phyloP scores from a whole-genome alignment of 2,329 filamentous ascomycete genomes.

The Chrysosphaeria jannelii region DNA sequence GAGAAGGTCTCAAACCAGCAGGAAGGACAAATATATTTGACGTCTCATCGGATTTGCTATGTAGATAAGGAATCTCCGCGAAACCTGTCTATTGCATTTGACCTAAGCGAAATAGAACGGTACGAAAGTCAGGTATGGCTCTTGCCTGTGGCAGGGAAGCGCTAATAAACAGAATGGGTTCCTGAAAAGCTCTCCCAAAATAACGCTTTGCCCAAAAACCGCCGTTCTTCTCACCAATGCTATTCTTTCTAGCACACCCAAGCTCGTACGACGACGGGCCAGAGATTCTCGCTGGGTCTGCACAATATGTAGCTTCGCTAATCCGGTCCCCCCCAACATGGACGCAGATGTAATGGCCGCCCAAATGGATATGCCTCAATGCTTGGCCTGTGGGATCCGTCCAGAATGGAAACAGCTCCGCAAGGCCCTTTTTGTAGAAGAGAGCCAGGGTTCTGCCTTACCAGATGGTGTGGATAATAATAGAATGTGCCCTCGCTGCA shows the following conservation, averaged over 20 bases:
- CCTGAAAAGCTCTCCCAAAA: conserved; percentile 77
- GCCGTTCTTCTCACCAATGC: too few relatives aligned
- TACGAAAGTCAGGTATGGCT: conserved; percentile 81
- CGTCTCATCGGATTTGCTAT: conserved; percentile 84
- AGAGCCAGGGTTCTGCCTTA: conserved; percentile 12
- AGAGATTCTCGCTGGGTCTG: too few relatives aligned
- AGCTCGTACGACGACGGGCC: too few relatives aligned
- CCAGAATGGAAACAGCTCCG: conserved; percentile 55
- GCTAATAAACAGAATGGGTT: conserved; percentile 38
- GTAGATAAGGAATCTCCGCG: conserved; percentile 70
- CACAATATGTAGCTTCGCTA: conserved; percentile 84
- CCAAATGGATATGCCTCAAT: conserved; percentile 57
- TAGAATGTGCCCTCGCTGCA: conserved; percentile 64
- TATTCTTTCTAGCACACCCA: too few relatives aligned
- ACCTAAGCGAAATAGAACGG: conserved; percentile 72
- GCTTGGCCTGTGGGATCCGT: conserved; percentile 79
- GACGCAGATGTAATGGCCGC: conserved; percentile 55
- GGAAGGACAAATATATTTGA: conserved; percentile 87
- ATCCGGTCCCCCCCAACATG: conserved; percentile 77
- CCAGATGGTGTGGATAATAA: too few relatives aligned
- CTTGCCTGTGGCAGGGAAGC: too few relatives aligned
- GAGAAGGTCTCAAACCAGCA: conserved; percentile 82
- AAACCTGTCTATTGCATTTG: conserved; percentile 55
- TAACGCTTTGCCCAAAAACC: conserved; percentile 70
- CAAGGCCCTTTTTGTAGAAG: conserved; percentile 60